Evolutionary conservation across 2,329 filamentous ascomycete genomes (phyloP).

Genomic region (Penicillium sp.): DNA sequence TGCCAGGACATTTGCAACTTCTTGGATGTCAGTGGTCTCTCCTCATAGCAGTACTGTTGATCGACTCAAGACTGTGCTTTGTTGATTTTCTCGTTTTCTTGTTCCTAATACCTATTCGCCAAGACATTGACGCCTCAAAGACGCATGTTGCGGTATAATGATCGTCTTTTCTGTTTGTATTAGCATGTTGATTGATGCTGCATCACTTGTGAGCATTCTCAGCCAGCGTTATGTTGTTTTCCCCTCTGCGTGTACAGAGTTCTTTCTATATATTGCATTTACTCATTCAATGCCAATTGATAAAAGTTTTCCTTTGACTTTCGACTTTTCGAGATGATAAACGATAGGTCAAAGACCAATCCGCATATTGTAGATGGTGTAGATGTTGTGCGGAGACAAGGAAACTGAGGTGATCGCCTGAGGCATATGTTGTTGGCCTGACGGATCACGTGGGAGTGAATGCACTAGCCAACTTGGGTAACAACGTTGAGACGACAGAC

Average conservation of each 20-base stretch:
- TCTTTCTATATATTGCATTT: neutral
- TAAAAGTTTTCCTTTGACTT: neutral
- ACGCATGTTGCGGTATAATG: conserved; percentile 8
- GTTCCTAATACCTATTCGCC: conserved; percentile 1
- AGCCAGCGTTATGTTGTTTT: neutral
- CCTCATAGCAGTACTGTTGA: conserved; percentile 16
- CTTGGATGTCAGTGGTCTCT: conserved; percentile 33
- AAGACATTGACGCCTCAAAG: neutral
- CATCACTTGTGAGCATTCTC: conserved; percentile 7
- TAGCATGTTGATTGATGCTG: conserved; percentile 10
- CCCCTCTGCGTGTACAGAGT: neutral
- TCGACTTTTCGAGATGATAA: neutral
- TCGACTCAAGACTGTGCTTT: neutral
- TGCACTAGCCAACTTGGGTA: neutral
- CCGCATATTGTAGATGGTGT: neutral
- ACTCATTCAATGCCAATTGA: neutral
- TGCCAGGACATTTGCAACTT: conserved; percentile 42
- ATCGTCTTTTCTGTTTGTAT: conserved; percentile 4
- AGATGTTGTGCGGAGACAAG: neutral
- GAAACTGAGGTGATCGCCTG: neutral
- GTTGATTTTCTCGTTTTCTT: conserved; percentile 2
- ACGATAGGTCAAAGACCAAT: neutral
- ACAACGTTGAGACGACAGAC: neutral
- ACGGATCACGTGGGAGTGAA: neutral
- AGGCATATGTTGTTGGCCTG: neutral